phyloP scores from a whole-genome alignment of 73 alveolate genomes.

The Tetrahymena borealis region DNA sequence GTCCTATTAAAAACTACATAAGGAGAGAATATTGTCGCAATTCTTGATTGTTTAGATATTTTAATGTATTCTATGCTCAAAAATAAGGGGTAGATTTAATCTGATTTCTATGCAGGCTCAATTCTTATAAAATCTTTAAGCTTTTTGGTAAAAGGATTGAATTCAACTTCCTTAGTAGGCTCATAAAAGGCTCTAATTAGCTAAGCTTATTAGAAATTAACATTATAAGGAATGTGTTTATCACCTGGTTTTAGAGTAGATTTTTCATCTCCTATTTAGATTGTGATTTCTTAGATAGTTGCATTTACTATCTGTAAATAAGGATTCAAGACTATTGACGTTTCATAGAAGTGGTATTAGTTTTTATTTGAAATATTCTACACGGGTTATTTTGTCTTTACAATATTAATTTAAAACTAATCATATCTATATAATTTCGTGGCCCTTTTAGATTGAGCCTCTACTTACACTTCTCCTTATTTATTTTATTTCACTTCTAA shows the following conservation, averaged over 20 bases:
- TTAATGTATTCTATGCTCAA: not conserved
- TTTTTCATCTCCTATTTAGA: not conserved
- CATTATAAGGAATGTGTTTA: not conserved
- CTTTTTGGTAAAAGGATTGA: not conserved
- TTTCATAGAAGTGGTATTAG: not conserved
- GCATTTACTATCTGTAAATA: not conserved
- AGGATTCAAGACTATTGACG: not conserved
- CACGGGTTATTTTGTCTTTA: not conserved
- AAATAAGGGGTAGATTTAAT: not conserved
- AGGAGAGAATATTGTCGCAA: not conserved
- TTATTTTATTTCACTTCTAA: not conserved
- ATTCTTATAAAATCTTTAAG: not conserved
- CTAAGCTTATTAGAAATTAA: not conserved
- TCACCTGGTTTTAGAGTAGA: not conserved
- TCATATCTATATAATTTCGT: no score
- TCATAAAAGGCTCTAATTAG: not conserved
- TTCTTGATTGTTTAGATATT: not conserved
- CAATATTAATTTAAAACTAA: not conserved
- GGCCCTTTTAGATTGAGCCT: not conserved
- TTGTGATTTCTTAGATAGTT: not conserved
- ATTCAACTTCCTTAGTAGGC: not conserved
- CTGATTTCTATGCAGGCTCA: not conserved
- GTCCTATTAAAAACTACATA: not conserved
- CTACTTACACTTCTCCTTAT: not conserved
- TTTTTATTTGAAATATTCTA: not conserved